Percentiles rank a stretch among this genome's conserved stretches.
Evolutionary conservation across 768 basidiomycete genomes (phyloP).

Genomic region (Sarcodon sp.): DNA sequence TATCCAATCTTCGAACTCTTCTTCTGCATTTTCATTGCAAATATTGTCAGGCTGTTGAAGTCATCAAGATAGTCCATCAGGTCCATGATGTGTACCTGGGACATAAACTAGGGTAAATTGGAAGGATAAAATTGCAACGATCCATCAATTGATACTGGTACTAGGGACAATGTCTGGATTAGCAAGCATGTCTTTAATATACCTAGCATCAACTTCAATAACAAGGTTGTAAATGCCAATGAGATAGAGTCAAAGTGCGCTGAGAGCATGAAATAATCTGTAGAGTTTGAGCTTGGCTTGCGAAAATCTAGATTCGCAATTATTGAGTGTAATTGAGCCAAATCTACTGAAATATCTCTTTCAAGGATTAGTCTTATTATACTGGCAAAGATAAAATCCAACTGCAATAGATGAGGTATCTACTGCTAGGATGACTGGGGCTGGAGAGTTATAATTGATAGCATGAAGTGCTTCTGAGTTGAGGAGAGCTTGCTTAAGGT

Average conservation of each 20-base stretch:
- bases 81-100: not conserved
- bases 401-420: slow-evolving; percentile 9
- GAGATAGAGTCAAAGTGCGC: not conserved
- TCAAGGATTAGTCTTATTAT: slow-evolving; percentile 1
- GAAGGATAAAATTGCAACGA: not conserved
- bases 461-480: slow-evolving; percentile 1
- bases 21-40: not conserved
- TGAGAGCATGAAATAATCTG: slow-evolving; percentile 7
- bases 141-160: not conserved
- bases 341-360: slow-evolving; percentile 17
- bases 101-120: not conserved
- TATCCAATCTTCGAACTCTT: not conserved
- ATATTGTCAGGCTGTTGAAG: not conserved
- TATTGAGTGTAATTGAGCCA: slow-evolving; percentile 21
- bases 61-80: not conserved
- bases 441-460: slow-evolving; percentile 4
- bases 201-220: not conserved
- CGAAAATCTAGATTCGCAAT: slow-evolving; percentile 1
- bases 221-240: not conserved
- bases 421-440: slow-evolving; percentile 5
- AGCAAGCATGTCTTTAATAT: not conserved
- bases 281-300: slow-evolving; percentile 8
- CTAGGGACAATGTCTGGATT: not conserved
- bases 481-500: slow-evolving; percentile 3
- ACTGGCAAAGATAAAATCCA: slow-evolving; percentile 13